Base-by-base conservation (phyloP, 345 rosid genomes). In the Citrus cavaleriei region DNA sequence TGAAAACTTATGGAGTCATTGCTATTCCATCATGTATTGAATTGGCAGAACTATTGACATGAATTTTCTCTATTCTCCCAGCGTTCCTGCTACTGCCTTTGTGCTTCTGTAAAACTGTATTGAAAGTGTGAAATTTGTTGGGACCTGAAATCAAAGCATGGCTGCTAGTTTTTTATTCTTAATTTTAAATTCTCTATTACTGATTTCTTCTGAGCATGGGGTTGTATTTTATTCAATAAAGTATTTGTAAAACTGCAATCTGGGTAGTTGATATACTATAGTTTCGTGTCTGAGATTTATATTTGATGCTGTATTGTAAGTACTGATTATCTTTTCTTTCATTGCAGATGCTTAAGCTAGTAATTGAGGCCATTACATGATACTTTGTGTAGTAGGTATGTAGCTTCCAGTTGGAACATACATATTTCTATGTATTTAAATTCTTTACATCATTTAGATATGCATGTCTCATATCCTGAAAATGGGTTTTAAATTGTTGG, bases 301-400 rank as follows among this genome's bases (percentile, higher is more conserved):
- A 6, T 51, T 18, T 73, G 57, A 34, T 46, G 21, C 38, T 59
- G 28, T 51, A 21, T 68, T 28, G 18, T 75, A 51, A 57, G 24
- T n/a, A 40, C 28, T 58, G 16, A 14, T 3, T 42, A 30, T 30
- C 54, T 54, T 40, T 76, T 76, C 66, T 71, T 75, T 69, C 16
- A 2, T 79, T n/a, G 69, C 83, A 84, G 87, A 81, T 84, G 84
- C 83, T 68, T 79, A 75, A 75, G 60, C 30, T 19, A 30, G 51
- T 30, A 4, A 64, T 64, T 62, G 66, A 62, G 10, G 28, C 46
- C 62, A 40, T 74, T 28, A 72, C 77, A 54, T 73, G 42, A 62
- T 79, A 46, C 73, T 78, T 66, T 73, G 78, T 24, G 27, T 65
- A 75, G 69, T 38, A 79, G 84, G 83, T 84, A 68, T 38, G 82